Evolutionary conservation across 148 eudicot genomes (phyloP), one percentile per base, ranked within the genome.

Genomic region (Diospyros kaki): DNA sequence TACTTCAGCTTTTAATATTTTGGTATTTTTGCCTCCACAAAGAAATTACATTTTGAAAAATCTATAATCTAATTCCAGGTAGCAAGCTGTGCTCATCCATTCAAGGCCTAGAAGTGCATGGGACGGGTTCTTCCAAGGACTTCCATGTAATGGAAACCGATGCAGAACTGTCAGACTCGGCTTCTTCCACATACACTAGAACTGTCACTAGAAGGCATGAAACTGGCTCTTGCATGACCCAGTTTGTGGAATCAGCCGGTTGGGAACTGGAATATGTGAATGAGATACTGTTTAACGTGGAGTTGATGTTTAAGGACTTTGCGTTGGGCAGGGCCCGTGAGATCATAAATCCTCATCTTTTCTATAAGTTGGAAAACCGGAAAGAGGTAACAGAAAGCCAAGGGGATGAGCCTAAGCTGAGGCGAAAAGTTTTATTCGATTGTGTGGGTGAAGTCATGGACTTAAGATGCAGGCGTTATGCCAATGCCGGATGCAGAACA

Each of bases 161-260:
- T 61, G 68, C 87, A 65, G 99, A 96, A 56, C 80, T 85, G 66
- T 85, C 88, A 79, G 99, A 96, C 79, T 93, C 99, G 15, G 97
- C 98, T 72, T 90, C 92, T 50, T 95, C 93, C 5, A 77, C 84
- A 73, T 83, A 82, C 66, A 56, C 79, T 13, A 78, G 59, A 61
- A 59, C 71, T 18, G n/a, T 46, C 8, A 58, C 79, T 48, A 82
- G 71, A 50, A 81, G 66, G 78, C 69, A 66, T 46, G 48, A 38
- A 38, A 40, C 70, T 14, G 12, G 58, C n/a, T 80, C 69, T n/a
- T 45, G 56, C 54, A 28, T 41, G 54, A 71, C 64, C 41, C 58
- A 68, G 66, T 45, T 69, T 53, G 61, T 50, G 64, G 80, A 79
- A 76, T 70, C 88, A 15, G 75, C 75, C 17, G 69, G 70, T 13